Conservation (phyloP, 352 stramenopile genomes). For the Pythium phragmiticola region DNA sequence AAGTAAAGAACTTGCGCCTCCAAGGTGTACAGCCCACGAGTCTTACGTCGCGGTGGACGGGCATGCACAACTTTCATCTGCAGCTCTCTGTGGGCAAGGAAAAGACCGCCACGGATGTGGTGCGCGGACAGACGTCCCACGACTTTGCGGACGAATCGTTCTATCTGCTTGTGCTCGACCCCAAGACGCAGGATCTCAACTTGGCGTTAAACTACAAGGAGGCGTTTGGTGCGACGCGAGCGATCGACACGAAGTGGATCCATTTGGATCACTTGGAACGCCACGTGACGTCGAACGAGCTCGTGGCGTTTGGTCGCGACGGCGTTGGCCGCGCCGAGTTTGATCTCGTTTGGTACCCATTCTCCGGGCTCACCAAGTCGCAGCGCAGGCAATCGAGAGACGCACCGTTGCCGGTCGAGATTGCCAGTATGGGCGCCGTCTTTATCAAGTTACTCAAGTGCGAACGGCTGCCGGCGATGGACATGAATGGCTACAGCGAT, state of each 20-base stretch:
- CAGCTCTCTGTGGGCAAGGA: slow-evolving; percentile 37
- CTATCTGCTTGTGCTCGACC: slow-evolving; percentile 38
- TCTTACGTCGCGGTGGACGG: slow-evolving; percentile 34
- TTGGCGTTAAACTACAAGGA: slow-evolving; percentile 43
- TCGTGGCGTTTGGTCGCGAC: slow-evolving; percentile 38
- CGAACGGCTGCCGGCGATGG: slow-evolving; percentile 39
- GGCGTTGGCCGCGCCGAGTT: slow-evolving; percentile 38
- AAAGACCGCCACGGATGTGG: slow-evolving; percentile 25
- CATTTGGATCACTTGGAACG: slow-evolving; percentile 39
- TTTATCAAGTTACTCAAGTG: slow-evolving; percentile 46
- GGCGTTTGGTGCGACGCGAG: slow-evolving; percentile 28
- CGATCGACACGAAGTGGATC: slow-evolving; percentile 49
- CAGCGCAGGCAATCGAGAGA: slow-evolving; percentile 28
- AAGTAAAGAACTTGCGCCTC: slow-evolving; percentile 35
- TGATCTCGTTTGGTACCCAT: slow-evolving; percentile 44
- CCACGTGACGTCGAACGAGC: slow-evolving; percentile 31
- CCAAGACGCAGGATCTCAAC: slow-evolving; percentile 44
- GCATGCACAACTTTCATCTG: slow-evolving; percentile 35
- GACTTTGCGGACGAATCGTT: slow-evolving; percentile 32
- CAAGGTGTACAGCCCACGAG: slow-evolving; percentile 30
- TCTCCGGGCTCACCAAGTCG: slow-evolving; percentile 27
- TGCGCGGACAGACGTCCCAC: slow-evolving; percentile 29
- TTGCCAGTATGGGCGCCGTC: slow-evolving; percentile 39
- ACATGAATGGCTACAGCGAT: slow-evolving; percentile 44
- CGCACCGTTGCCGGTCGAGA: slow-evolving; percentile 33